Percentiles rank a stretch among this genome's conserved stretches.
phyloP scores from a whole-genome alignment of 495 filamentous ascomycete genomes.

The Jackrogersella minutella region DNA sequence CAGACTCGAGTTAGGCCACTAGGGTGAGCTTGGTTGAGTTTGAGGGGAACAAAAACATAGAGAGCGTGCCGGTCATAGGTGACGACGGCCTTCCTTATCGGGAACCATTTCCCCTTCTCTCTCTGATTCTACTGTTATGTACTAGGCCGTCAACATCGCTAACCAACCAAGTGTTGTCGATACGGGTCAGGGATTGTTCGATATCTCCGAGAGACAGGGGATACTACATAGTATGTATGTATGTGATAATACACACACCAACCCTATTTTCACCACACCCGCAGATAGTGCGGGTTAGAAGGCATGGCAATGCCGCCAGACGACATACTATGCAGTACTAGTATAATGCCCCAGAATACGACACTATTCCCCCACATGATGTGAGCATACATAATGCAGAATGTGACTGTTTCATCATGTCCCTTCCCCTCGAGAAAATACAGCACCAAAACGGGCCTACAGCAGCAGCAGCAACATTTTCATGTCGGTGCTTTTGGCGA shows the following conservation, averaged over 20 bases:
- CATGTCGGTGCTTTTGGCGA: slow-evolving; percentile 19
- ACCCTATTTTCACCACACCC: slow-evolving; percentile 18
- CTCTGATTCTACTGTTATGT: background rate
- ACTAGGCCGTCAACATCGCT: slow-evolving; percentile 8
- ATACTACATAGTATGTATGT: background rate
- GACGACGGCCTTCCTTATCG: slow-evolving; percentile 31
- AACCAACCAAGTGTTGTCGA: slow-evolving; percentile 24
- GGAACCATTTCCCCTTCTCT: slow-evolving; percentile 9
- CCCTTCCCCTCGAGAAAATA: slow-evolving; percentile 6
- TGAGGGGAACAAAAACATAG: background rate
- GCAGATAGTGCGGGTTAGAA: background rate
- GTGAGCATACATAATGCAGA: slow-evolving; percentile 21
- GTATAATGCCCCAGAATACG: slow-evolving; percentile 7
- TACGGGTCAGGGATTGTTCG: slow-evolving; percentile 1
- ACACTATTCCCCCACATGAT: slow-evolving; percentile 30
- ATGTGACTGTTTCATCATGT: slow-evolving; percentile 33
- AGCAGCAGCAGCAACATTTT: background rate
- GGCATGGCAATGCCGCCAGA: slow-evolving; percentile 8
- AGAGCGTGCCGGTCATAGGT: background rate
- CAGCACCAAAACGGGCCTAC: slow-evolving; percentile 10
- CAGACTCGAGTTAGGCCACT: slow-evolving; percentile 16
- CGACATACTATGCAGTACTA: no score
- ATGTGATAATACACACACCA: background rate
- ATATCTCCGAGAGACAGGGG: slow-evolving; percentile 29
- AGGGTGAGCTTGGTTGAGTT: slow-evolving; percentile 4